Base-by-base conservation (phyloP, 306 rosid species). In the Psophocarpus tetragonolobus region DNA sequence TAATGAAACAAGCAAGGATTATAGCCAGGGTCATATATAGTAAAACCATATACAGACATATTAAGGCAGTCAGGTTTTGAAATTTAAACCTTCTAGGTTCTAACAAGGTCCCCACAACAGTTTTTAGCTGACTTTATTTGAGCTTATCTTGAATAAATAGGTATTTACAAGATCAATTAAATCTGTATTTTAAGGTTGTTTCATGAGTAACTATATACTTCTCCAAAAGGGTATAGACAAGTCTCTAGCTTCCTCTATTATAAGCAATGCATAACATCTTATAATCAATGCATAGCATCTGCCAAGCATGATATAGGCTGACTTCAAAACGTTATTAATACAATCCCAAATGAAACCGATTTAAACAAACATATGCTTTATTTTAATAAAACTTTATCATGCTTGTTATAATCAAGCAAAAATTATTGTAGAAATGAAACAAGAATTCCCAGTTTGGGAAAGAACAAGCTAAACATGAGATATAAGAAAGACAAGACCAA, bases 351-450 rank as follows among this genome's bases (percentile, higher is more conserved):
- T 38, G 64, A 47, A 71, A 67, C 39, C 21, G 6, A 42, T 32
- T 30, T 29, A 67, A 45, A 66, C 60, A 68, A 26, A 36, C 54
- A 82, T 8, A 11, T 12, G 21, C 70, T 7, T 48, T 14, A 58
- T 10, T 73, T 53, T 18, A 42, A 51, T 38, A 66, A 74, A 78
- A 33, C 73, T 20, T 24, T n/a, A n/a, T n/a, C n/a, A n/a, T n/a
- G n/a, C n/a, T n/a, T n/a, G n/a, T n/a, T n/a, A n/a, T n/a, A n/a
- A n/a, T n/a, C n/a, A n/a, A n/a, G n/a, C n/a, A n/a, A n/a, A n/a
- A n/a, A n/a, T n/a, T n/a, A n/a, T n/a, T n/a, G n/a, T n/a, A n/a
- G n/a, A n/a, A n/a, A n/a, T n/a, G n/a, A n/a, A n/a, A n/a, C n/a
- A n/a, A n/a, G n/a, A n/a, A n/a, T n/a, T n/a, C n/a, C n/a, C n/a